phyloP scores from a whole-genome alignment of 805 yeast species.

The Candida cerambycidarum region DNA sequence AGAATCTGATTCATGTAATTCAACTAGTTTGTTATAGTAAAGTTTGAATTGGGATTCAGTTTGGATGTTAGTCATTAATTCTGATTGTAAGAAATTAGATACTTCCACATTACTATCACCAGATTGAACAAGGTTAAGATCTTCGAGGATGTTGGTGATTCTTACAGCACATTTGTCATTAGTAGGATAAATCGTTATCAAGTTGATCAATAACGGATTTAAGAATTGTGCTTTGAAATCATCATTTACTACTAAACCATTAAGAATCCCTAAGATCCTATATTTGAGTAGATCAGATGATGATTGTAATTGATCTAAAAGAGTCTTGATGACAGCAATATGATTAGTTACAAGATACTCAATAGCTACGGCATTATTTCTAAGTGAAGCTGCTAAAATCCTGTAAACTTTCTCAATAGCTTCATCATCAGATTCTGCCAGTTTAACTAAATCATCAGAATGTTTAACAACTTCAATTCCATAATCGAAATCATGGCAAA shows the following conservation, averaged over 20 bases:
- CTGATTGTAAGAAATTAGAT: constrained; percentile 38
- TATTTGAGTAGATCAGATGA: constrained; percentile 39
- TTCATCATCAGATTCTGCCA: not conserved
- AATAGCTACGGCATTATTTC: constrained; percentile 71
- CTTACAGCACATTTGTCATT: constrained; percentile 34
- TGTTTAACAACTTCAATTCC: constrained; percentile 37
- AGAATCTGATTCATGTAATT: constrained; percentile 31
- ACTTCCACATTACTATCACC: constrained; percentile 13
- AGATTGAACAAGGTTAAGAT: constrained; percentile 28
- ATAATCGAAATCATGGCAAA: constrained; percentile 64
- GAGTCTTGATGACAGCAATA: constrained; percentile 16
- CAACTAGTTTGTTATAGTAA: constrained; percentile 36
- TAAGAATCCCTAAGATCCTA: constrained; percentile 52
- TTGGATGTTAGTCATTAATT: constrained; percentile 20
- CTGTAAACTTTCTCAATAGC: constrained; percentile 52
- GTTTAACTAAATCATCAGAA: constrained; percentile 21
- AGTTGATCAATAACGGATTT: constrained; percentile 22
- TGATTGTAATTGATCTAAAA: constrained; percentile 17
- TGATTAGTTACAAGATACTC: constrained; percentile 30
- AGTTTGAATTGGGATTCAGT: constrained; percentile 40
- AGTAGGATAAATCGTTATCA: constrained; percentile 27
- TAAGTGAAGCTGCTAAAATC: constrained; percentile 62
- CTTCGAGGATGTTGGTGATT: constrained; percentile 47
- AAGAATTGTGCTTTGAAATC: constrained; percentile 32
- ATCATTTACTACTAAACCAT: constrained; percentile 40